Conservation (phyloP, 169 alveolate genomes). For the Cryptosporidium parvum region DNA sequence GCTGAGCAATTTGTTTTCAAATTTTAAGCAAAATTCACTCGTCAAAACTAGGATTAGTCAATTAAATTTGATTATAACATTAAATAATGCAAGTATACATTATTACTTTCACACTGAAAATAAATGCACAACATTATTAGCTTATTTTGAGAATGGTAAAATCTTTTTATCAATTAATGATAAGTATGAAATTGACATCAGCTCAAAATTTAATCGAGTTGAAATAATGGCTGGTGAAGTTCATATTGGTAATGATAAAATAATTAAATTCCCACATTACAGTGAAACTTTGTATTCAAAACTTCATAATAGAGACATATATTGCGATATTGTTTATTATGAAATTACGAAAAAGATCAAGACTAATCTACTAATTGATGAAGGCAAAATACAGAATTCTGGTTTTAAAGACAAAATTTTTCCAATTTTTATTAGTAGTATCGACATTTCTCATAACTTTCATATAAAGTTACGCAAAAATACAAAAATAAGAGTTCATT, state of each 20-base stretch:
- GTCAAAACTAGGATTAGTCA: not conserved
- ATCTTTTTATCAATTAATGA: not conserved
- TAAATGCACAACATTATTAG: not conserved
- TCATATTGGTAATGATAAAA: not conserved
- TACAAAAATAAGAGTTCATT: not conserved
- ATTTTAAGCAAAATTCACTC: not conserved
- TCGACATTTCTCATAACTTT: not conserved
- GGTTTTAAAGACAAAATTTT: not conserved
- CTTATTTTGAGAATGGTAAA: not conserved
- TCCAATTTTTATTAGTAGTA: not conserved
- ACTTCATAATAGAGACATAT: not conserved
- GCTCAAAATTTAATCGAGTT: not conserved
- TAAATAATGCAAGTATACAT: not conserved
- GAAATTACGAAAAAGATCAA: not conserved
- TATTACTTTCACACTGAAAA: not conserved
- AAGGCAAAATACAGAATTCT: not conserved
- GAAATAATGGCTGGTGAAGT: constrained; percentile 5
- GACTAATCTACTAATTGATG: not conserved
- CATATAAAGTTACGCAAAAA: not conserved
- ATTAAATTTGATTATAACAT: not conserved
- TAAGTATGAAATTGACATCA: not conserved
- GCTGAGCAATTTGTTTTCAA: not conserved
- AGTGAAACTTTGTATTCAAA: not conserved
- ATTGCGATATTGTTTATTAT: constrained; percentile 6
- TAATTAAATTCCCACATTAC: not conserved